Conservation (phyloP, 2,329 filamentous ascomycete species). For the Talaromyces sp. region DNA sequence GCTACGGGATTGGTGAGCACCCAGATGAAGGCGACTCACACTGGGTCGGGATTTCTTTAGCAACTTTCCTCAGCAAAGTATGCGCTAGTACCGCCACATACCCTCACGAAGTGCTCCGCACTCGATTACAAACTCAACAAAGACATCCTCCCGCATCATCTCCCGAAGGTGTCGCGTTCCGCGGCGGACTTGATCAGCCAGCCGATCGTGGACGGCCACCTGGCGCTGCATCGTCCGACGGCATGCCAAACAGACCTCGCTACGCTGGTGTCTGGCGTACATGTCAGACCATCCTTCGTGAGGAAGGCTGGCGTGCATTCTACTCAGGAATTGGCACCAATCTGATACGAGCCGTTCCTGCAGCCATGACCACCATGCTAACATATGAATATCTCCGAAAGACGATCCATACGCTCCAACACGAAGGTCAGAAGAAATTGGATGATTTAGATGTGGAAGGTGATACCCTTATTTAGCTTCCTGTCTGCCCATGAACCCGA, state of each 20-base stretch:
- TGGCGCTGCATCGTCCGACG: constrained; percentile 50
- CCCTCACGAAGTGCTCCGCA: constrained; percentile 93
- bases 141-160: constrained; percentile 53
- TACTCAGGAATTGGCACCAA: constrained; percentile 98
- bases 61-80: constrained; percentile 90
- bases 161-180: constrained; percentile 53
- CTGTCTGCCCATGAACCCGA: background rate
- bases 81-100: constrained; percentile 94
- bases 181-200: constrained; percentile 37
- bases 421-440: constrained; percentile 45
- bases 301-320: constrained; percentile 95
- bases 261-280: constrained; percentile 81
- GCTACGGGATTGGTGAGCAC: constrained; percentile 76
- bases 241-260: constrained; percentile 53
- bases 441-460: constrained; percentile 18
- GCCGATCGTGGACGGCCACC: constrained; percentile 47
- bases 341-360: constrained; percentile 91
- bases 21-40: constrained; percentile 62
- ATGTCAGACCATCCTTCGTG: constrained; percentile 75
- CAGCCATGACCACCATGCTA: constrained; percentile 94
- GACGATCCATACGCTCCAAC: constrained; percentile 52
- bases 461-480: constrained; percentile 17
- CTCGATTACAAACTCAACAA: constrained; percentile 88
- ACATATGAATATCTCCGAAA: constrained; percentile 80
- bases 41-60: constrained; percentile 78